Base-by-base conservation (phyloP, 768 basidiomycete genomes). In the Tubosaeta brunneosetosa region DNA sequence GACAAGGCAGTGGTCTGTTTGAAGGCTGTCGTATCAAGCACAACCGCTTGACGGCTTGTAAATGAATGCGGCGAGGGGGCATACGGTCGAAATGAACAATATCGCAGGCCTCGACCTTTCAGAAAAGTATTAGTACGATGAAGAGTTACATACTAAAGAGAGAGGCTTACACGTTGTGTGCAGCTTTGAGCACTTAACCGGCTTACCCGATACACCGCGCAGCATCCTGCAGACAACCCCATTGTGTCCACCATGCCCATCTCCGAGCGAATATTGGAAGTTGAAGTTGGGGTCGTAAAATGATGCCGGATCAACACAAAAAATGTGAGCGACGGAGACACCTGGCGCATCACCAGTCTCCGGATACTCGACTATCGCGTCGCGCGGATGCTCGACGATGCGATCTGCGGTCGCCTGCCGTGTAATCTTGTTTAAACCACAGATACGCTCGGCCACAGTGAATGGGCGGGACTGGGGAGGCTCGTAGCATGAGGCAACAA, bases 211-310 rank as follows among this genome's bases (percentile, higher is more conserved):
- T 11, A 1, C 3, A 4, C 19, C 6, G 7, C 1, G 25, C 32
- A 55, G n/a, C 22, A 55, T 11, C 14, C 10, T 25, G 40, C 53
- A 55, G 1, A 7, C 17, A 2, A 50, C 19, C 0, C 9, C 2
- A 2, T 22, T 2, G 1, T 12, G n/a, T 17, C 45, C 45, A n/a
- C 49, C 49, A n/a, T 55, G 54, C 8, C 31, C 46, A 36, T 37
- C 34, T 44, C 50, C 46, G 0, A 55, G 34, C 3, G 25, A 55
- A 9, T 55, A 51, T 11, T 55, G 54, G 3, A 51, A 55, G n/a
- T 38, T 47, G 34, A 32, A 14, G 0, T 1, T 1, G 1, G 40
- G 40, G 4, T 55, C 12, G 13, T 47, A 14, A 5, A 55, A 42
- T 1, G 11, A 29, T 3, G 36, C 12, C 1, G 53, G 32, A 6